A percentile compares a stretch with the other conserved stretches of the same genome.
Conservation (phyloP, 2,329 filamentous ascomycete species). For the Aspergillus proliferans region DNA sequence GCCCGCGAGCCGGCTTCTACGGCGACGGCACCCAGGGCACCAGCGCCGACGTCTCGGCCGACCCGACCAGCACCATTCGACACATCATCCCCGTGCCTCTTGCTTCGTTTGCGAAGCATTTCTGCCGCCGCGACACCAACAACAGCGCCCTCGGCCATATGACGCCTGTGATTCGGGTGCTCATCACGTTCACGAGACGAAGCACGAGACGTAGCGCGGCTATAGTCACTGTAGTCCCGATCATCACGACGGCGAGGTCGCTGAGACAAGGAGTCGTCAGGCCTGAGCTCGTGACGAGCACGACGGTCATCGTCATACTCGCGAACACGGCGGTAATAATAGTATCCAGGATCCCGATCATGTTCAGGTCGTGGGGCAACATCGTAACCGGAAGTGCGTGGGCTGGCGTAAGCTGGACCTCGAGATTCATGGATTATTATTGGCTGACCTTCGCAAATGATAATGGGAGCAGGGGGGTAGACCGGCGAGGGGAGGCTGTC, state of each 20-base stretch:
- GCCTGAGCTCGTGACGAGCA: conserved; percentile 43
- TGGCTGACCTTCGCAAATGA: conserved; percentile 49
- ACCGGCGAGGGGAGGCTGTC: conserved; percentile 48
- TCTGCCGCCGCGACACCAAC: conserved; percentile 57
- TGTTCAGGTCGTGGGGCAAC: conserved; percentile 54
- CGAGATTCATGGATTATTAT: conserved; percentile 53
- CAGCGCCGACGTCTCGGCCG: conserved; percentile 51
- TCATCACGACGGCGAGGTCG: conserved; percentile 32
- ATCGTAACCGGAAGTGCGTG: conserved; percentile 54
- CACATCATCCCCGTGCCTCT: conserved; percentile 50
- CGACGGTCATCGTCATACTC: conserved; percentile 49
- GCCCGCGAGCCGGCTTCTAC: conserved; percentile 52
- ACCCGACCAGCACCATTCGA: conserved; percentile 46
- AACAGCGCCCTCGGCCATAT: conserved; percentile 57
- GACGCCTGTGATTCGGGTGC: conserved; percentile 47
- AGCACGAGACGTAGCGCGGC: conserved; percentile 54
- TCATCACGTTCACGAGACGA: conserved; percentile 34
- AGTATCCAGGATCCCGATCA: conserved; percentile 56
- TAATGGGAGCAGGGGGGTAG: conserved; percentile 39
- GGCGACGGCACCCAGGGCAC: conserved; percentile 55
- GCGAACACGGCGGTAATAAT: conserved; percentile 53
- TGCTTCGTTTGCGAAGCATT: conserved; percentile 53
- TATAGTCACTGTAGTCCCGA: conserved; percentile 53
- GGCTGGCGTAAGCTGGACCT: conserved; percentile 43
- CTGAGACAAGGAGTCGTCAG: conserved; percentile 49